These are phyloP conservation scores for Aspergillus persii DNA, from an alignment of 2,329 filamentous ascomycete species.

Conservation along the genomic window DNA sequence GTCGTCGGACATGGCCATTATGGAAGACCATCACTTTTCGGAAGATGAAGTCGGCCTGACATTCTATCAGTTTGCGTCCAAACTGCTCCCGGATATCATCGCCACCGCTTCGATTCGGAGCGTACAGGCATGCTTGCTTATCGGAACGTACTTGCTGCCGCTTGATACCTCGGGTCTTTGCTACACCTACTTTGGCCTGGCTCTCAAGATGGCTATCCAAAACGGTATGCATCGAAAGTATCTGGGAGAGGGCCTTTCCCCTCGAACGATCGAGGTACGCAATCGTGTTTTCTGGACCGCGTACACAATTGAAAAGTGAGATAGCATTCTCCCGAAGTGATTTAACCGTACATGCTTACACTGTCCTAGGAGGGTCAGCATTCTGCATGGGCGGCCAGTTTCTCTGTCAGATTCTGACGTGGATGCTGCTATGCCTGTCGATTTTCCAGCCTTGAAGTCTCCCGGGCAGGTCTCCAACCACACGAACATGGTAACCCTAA, in stretches of 20 bases:
- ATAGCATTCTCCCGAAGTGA: neutral
- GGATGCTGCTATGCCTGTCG: conserved; percentile 53
- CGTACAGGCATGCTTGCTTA: conserved; percentile 57
- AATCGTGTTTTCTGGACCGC: conserved; percentile 59
- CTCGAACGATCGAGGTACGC: conserved; percentile 51
- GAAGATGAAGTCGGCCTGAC: conserved; percentile 56
- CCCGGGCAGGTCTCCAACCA: conserved; percentile 44
- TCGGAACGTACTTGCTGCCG: conserved; percentile 56
- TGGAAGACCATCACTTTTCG: conserved; percentile 40
- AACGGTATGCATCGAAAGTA: conserved; percentile 60
- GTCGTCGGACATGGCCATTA: conserved; percentile 20
- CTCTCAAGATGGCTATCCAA: conserved; percentile 57
- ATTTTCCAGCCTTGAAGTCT: conserved; percentile 46
- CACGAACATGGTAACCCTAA: conserved; percentile 49
- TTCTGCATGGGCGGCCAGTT: conserved; percentile 56
- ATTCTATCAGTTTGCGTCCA: conserved; percentile 57
- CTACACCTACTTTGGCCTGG: conserved; percentile 57
- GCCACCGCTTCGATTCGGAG: conserved; percentile 56
- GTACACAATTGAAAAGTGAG: conserved; percentile 56
- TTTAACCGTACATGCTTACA: conserved; percentile 8
- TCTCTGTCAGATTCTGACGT: conserved; percentile 54
- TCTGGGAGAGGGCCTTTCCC: conserved; percentile 47
- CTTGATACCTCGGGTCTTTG: conserved; percentile 57
- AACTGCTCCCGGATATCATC: conserved; percentile 57
- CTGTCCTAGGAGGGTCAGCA: conserved; percentile 50